Percentiles rank a stretch among this genome's conserved stretches.
These are phyloP conservation scores for Geotrichum cucujoidarum DNA, from an alignment of 1,139 yeast species.

Conservation along the genomic window DNA sequence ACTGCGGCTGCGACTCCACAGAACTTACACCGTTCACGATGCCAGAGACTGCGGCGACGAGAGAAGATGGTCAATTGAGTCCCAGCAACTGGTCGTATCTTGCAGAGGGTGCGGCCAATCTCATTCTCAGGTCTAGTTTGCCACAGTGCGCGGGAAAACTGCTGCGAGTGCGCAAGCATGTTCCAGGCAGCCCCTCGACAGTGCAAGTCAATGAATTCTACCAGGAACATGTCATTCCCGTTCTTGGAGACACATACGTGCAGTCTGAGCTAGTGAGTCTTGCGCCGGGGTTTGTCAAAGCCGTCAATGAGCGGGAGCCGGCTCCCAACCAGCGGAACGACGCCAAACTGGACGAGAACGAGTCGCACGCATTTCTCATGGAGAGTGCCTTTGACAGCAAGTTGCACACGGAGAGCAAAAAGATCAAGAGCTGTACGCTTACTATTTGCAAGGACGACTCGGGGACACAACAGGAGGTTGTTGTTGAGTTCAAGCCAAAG, in stretches of 20 bases:
- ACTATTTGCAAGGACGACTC: constrained; percentile 1
- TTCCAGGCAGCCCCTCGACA: constrained; percentile 21
- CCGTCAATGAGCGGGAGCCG: constrained; percentile 6
- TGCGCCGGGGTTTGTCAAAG: constrained; percentile 5
- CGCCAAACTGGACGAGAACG: constrained; percentile 14
- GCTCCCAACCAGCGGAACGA: constrained; percentile 12
- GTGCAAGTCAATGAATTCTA: constrained; percentile 21
- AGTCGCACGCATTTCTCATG: constrained; percentile 24
- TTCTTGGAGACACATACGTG: constrained; percentile 20
- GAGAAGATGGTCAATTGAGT: neutral
- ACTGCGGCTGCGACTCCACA: no score
- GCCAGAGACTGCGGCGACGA: no score
- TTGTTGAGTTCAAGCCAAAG: constrained; percentile 44
- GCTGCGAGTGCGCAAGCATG: constrained; percentile 27
- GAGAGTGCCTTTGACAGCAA: constrained; percentile 17
- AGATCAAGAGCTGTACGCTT: neutral
- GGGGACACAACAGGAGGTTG: constrained; percentile 13
- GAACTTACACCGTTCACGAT: no score
- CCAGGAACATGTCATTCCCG: constrained; percentile 19
- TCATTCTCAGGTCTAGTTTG: constrained; percentile 21
- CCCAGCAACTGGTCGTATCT: constrained; percentile 25
- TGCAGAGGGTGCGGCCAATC: constrained; percentile 32
- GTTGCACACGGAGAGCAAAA: neutral
- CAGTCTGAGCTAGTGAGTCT: constrained; percentile 22
- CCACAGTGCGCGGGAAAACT: constrained; percentile 22